A percentile compares a stretch with the other conserved stretches of the same genome.
phyloP scores from a whole-genome alignment of 2,329 filamentous ascomycete genomes.

The Penicillium thymicola region DNA sequence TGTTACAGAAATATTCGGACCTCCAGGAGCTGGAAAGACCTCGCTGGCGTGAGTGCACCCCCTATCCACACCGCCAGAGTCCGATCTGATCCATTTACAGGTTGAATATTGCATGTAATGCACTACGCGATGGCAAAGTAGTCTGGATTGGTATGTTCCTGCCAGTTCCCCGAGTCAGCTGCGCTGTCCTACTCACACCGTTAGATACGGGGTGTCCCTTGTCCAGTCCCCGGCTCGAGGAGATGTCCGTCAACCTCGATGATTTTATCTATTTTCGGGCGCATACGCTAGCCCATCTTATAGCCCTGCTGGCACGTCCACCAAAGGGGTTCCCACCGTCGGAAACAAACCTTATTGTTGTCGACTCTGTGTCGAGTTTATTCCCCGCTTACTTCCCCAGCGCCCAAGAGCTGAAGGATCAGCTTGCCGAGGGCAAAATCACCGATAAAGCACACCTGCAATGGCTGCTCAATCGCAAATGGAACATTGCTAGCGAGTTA shows the following conservation, averaged over 20 bases:
- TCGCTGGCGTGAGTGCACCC: constrained; percentile 65
- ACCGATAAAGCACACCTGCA: constrained; percentile 42
- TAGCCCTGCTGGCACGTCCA: constrained; percentile 71
- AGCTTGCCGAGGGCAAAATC: constrained; percentile 29
- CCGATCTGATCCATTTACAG: constrained; percentile 46
- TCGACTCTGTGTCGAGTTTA: constrained; percentile 75
- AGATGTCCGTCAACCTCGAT: constrained; percentile 42
- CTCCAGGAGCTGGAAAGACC: constrained; percentile 82
- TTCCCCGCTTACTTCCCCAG: constrained; percentile 75
- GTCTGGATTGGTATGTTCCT: constrained; percentile 74
- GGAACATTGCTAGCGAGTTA: constrained; percentile 65
- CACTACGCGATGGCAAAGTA: constrained; percentile 60
- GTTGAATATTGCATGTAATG: constrained; percentile 65
- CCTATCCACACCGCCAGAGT: constrained; percentile 1
- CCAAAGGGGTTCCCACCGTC: constrained; percentile 60
- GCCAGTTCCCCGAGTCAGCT: background rate
- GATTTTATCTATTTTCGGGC: constrained; percentile 65
- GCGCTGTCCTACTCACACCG: constrained; percentile 3
- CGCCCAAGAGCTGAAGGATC: constrained; percentile 37
- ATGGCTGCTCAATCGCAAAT: constrained; percentile 40
- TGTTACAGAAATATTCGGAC: constrained; percentile 83
- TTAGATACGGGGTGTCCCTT: constrained; percentile 52
- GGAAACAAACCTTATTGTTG: constrained; percentile 65
- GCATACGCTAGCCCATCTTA: constrained; percentile 60
- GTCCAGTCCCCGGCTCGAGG: constrained; percentile 46